Evolutionary conservation across 768 basidiomycete species (phyloP), one percentile per base, ranked within the genome.

Genomic region (Russula ochroleuca): DNA sequence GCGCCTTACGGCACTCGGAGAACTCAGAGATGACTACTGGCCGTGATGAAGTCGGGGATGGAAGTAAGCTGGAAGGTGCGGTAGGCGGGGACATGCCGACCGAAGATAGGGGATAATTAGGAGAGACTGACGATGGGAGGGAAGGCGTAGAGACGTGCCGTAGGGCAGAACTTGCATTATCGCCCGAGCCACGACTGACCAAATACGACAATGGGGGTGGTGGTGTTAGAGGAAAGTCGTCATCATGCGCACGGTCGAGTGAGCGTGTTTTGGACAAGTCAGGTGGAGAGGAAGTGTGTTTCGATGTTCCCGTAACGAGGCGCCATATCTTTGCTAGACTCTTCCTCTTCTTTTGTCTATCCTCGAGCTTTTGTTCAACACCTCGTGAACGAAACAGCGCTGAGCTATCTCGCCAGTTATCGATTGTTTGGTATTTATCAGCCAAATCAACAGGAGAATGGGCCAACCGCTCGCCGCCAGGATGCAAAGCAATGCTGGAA

Each of bases 171-270:
- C 77, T 66, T 17, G 83, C 79, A 37, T 78, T 78, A 49, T 84
- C 81, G n/a, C 81, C 79, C 47, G 81, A 81, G 61, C 81, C 79
- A 65, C 77, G 74, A 64, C 75, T 76, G 2, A 93, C 92, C 52
- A 98, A 81, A 75, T 94, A 95, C 0, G 92, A 92, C 57, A 98
- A 72, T 5, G 93, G 88, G 5, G 96, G 96, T 3, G 96, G 96
- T 0, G 95, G 96, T 3, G 90, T 86, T 45, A 97, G 78, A 4
- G 92, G 94, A 10, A 80, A 73, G 68, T 90, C 85, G 69, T 93
- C 90, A 3, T 90, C 87, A 40, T 67, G 61, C 19, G 19, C 19
- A 45, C 73, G 79, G 65, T 79, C 82, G 28, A 75, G 61, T 14
- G 76, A 77, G 17, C 78, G 79, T 7, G 76, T 69, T 17, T 75